Base-by-base conservation (phyloP, 2,329 filamentous ascomycete genomes). In the Periglandula ipomoeae region DNA sequence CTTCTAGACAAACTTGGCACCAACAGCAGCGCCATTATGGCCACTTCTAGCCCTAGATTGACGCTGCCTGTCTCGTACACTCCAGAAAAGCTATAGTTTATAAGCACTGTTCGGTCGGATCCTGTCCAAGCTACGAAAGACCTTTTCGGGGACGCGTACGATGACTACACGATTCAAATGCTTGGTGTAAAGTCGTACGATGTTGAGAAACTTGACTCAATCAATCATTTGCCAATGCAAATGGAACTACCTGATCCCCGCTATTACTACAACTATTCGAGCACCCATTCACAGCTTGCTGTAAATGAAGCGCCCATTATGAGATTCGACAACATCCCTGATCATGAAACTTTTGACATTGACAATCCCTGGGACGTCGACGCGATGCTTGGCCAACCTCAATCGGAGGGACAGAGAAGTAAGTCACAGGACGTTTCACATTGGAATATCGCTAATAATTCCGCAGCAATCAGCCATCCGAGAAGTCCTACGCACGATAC, bases 11-110 rank as follows among this genome's bases (percentile, higher is more conserved):
- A 49, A 8, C 52, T 65, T 49, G 50, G 39, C 10, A 46, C 47
- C 15, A 60, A 50, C 48, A 55, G 47, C 26, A 61, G 52, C 41
- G 52, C 55, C 27, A 57, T 64, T 37, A 63, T 64, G 56, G 55
- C 58, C 1, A 57, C 58, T 8, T 42, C 51, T 15, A 27, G 32
- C 6, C 24, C 32, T 13, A 46, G 15, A 24, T 42, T 42, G 1
- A 46, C 45, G 24, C 40, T 45, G 6, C 50, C 50, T 2, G 42
- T 52, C 24, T 32, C 44, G n/a, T 45, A 49, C 26, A 58, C 51
- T 2, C 43, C 45, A 23, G 48, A 54, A 17, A 62, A 59, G 48
- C 17, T 51, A 6, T 44, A 52, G 13, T 58, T 59, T 43, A 50
- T 62, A 7, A 43, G 55, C 10, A 52, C 44, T 2, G 49, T 60